Conservation (phyloP, 108 stramenopile species). For the Nitzschia sp. region DNA sequence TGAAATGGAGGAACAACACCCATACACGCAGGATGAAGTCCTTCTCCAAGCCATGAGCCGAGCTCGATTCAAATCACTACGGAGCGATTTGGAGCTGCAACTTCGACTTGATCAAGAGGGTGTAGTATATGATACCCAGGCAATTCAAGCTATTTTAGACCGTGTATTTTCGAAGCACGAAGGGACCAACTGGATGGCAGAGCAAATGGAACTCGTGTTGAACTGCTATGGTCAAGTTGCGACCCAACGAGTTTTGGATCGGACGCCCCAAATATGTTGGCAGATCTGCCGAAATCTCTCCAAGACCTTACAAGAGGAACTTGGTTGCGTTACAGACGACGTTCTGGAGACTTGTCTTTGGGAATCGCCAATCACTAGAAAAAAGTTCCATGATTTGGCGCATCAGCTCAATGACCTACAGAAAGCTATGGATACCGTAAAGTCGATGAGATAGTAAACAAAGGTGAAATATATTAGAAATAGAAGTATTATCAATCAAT, state of each 20-base stretch:
- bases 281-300: conserved; percentile 38
- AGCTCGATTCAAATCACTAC: conserved; percentile 45
- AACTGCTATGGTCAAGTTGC: conserved; percentile 63
- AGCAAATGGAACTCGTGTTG: conserved; percentile 70
- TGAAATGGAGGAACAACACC: conserved; percentile 49
- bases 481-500: too few relatives aligned
- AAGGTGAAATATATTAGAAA: too few relatives aligned
- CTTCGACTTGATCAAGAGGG: conserved; percentile 38
- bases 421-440: conserved; percentile 24
- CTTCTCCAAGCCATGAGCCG: conserved; percentile 54
- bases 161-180: conserved; percentile 56
- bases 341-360: conserved; percentile 23
- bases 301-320: conserved; percentile 20
- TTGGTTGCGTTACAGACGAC: conserved; percentile 34
- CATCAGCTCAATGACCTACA: conserved; percentile 32
- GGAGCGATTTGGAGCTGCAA: conserved; percentile 49
- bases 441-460: conserved; percentile 5
- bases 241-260: conserved; percentile 66
- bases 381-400: conserved; percentile 22
- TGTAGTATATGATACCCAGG: conserved; percentile 38
- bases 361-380: conserved; percentile 18
- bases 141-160: conserved; percentile 47
- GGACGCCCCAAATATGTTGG: conserved; percentile 75
- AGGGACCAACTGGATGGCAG: conserved; percentile 58
- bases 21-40: conserved; percentile 67